Evolutionary conservation across 2,329 filamentous ascomycete species (phyloP).

Genomic region (Lecanicillium sp.): DNA sequence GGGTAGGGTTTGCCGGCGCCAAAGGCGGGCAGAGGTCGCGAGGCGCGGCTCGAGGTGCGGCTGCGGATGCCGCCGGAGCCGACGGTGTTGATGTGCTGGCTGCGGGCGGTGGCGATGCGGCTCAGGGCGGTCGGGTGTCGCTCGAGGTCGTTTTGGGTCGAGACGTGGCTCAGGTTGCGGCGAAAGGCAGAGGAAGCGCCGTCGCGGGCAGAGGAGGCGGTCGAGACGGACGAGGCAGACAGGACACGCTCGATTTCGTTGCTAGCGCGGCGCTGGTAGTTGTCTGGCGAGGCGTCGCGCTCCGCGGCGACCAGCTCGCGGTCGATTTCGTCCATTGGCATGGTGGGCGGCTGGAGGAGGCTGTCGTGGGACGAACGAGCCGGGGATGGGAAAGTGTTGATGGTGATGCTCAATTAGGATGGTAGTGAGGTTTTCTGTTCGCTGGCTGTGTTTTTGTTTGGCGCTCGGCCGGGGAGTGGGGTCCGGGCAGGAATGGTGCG

Average conservation of each 20-base stretch:
- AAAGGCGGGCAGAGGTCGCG: conserved; percentile 56
- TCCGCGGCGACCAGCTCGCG: conserved; percentile 46
- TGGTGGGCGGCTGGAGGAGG: conserved; percentile 12
- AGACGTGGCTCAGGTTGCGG: conserved; percentile 49
- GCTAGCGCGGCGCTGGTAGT: conserved; percentile 32
- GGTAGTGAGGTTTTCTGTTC: too few species aligned
- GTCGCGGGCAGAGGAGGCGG: conserved; percentile 36
- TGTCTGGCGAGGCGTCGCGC: conserved; percentile 40
- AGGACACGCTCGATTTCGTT: conserved; percentile 54
- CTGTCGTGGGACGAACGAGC: not conserved
- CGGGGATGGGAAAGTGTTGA: too few species aligned
- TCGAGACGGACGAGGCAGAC: conserved; percentile 43
- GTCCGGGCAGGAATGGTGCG: not conserved
- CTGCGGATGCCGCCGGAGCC: conserved; percentile 34
- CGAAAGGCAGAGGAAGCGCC: conserved; percentile 25
- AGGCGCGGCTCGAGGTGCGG: conserved; percentile 37
- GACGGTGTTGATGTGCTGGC: conserved; percentile 67
- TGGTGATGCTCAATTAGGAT: too few species aligned
- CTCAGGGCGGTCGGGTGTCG: conserved; percentile 61
- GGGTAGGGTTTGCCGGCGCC: conserved; percentile 70
- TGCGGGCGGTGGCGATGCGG: conserved; percentile 62
- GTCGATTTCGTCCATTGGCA: conserved; percentile 46
- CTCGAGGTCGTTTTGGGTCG: conserved; percentile 61
- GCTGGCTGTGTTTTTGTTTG: not conserved
- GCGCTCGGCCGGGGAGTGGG: conserved; percentile 7